phyloP scores from a whole-genome alignment of 345 rosid genomes.

The Camelina hispida region DNA sequence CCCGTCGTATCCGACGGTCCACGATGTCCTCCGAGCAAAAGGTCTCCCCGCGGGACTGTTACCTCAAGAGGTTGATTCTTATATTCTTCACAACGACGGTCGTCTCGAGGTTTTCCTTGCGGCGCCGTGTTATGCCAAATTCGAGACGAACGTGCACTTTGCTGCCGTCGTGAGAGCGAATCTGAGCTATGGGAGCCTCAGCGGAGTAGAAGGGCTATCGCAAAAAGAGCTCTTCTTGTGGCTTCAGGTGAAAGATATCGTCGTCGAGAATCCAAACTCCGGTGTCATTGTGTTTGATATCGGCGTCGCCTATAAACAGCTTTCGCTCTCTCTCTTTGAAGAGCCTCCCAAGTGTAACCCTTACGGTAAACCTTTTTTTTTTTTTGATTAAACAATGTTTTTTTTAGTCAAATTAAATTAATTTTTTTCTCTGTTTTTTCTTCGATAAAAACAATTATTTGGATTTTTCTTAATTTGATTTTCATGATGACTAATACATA shows the following conservation, averaged over 20 bases:
- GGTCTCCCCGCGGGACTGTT: slow-evolving; percentile 87
- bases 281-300: slow-evolving; percentile 92
- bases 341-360: slow-evolving; percentile 78
- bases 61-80: slow-evolving; percentile 80
- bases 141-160: slow-evolving; percentile 67
- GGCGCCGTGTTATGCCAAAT: slow-evolving; percentile 76
- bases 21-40: slow-evolving; percentile 74
- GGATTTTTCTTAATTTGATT: background rate
- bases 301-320: slow-evolving; percentile 83
- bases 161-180: slow-evolving; percentile 79
- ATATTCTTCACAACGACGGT: slow-evolving; percentile 61
- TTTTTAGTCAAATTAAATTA: background rate
- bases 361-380: slow-evolving; percentile 41
- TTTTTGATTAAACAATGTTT: background rate
- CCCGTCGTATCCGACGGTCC: slow-evolving; percentile 50
- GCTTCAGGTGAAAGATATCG: slow-evolving; percentile 84
- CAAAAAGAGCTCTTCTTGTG: slow-evolving; percentile 90
- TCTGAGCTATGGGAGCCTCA: slow-evolving; percentile 74
- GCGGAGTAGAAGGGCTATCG: slow-evolving; percentile 72
- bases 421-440: background rate
- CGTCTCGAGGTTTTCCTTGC: slow-evolving; percentile 73
- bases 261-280: slow-evolving; percentile 73
- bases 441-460: background rate
- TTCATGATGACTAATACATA: background rate
- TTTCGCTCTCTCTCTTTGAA: slow-evolving; percentile 86